Conservation (phyloP, 768 basidiomycete genomes). For the Hydnomerulius pinastri region DNA sequence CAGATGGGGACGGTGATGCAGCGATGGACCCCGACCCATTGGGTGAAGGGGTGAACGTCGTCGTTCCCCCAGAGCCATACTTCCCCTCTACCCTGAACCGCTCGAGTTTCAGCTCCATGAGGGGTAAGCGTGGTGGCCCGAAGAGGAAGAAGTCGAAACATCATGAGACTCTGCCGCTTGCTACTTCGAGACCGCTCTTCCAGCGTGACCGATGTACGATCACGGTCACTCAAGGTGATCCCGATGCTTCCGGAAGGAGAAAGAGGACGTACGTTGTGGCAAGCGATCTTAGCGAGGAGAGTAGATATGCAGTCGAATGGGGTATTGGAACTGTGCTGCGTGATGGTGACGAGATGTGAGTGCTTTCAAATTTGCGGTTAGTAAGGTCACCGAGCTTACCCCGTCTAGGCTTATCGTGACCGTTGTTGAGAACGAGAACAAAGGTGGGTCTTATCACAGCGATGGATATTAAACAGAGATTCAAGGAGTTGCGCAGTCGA, state of each 20-base stretch:
- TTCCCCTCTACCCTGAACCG: conserved; percentile 74
- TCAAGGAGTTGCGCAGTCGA: conserved; percentile 50
- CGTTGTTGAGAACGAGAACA: conserved; percentile 89
- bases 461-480: background rate
- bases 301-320: conserved; percentile 96
- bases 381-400: conserved; percentile 2
- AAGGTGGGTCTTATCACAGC: conserved; percentile 51
- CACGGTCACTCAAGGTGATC: conserved; percentile 83
- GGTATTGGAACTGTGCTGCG: conserved; percentile 93
- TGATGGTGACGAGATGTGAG: conserved; percentile 88
- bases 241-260: conserved; percentile 57
- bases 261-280: conserved; percentile 81
- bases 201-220: conserved; percentile 93
- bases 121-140: conserved; percentile 36
- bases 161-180: conserved; percentile 64
- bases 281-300: conserved; percentile 94
- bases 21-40: conserved; percentile 74
- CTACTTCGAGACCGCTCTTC: conserved; percentile 79
- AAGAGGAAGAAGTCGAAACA: conserved; percentile 62
- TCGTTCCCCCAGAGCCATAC: conserved; percentile 82
- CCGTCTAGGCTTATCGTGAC: conserved; percentile 71
- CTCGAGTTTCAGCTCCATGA: conserved; percentile 38
- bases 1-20: conserved; percentile 53
- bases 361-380: conserved; percentile 3
- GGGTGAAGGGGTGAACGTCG: conserved; percentile 90